phyloP scores from a whole-genome alignment of 2,329 filamentous ascomycete species.

The Diaporthe eres region DNA sequence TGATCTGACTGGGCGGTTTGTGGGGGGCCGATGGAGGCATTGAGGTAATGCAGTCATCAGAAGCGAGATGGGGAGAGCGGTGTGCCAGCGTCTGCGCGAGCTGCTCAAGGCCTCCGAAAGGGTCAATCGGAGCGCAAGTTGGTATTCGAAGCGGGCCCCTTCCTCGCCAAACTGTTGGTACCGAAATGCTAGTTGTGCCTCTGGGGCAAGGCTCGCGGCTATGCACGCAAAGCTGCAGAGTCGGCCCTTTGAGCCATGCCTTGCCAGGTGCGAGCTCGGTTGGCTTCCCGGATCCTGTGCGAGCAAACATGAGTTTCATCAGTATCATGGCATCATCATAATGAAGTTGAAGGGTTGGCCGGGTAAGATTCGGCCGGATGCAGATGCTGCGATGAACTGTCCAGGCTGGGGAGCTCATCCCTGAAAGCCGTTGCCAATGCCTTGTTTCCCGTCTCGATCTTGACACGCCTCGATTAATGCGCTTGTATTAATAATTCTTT shows the following conservation, averaged over 20 bases:
- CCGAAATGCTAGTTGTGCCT: slow-evolving; percentile 25
- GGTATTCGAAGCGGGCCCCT: neutral
- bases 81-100: slow-evolving; percentile 24
- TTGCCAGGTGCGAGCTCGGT: neutral
- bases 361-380: neutral
- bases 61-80: slow-evolving; percentile 14
- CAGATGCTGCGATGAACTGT: slow-evolving; percentile 28
- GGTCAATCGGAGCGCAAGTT: slow-evolving; percentile 14
- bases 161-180: slow-evolving; percentile 20
- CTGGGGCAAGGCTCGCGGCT: slow-evolving; percentile 29
- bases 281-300: neutral
- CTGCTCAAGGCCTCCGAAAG: slow-evolving; percentile 11
- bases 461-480: slow-evolving; percentile 18
- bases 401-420: slow-evolving; percentile 9
- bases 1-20: slow-evolving; percentile 9
- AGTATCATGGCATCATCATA: neutral
- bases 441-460: neutral
- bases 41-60: slow-evolving; percentile 4
- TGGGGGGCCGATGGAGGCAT: slow-evolving; percentile 4
- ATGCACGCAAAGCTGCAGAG: slow-evolving; percentile 16
- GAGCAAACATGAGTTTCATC: slow-evolving; percentile 2
- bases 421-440: slow-evolving; percentile 17
- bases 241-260: neutral
- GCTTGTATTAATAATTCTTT: slow-evolving; percentile 16
- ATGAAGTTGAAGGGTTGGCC: neutral